Evolutionary conservation across 371 early-diverging fungal genomes (phyloP), one percentile per base, ranked within the genome.

Genomic region (Mucor racemosus): DNA sequence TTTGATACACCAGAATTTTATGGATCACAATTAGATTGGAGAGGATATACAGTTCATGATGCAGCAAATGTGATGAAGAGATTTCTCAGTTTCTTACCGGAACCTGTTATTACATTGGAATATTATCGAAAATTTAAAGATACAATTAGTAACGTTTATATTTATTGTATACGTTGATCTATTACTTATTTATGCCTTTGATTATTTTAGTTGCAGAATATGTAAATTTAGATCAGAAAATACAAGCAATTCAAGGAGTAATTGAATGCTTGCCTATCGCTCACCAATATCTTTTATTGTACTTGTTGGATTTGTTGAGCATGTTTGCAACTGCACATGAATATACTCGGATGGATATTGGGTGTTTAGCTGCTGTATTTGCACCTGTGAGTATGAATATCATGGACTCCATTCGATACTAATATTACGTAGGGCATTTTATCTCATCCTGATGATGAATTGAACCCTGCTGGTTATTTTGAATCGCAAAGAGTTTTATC

Each of bases 11-110:
- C 84, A 17, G 84, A 84, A 15, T 74, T 76, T 4, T 87, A 84
- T 65, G 87, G 88, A 17, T 71, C 77, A 8, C 76, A 78, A 40
- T 63, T 86, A n/a, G 82, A 83, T 58, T 87, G 87, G 86, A 66
- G 75, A 48, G 83, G 78, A 14, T 88, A 78, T 72, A 84, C 86
- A 10, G 85, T 86, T 7, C 86, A 86, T 60, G 89, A 89, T 75
- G 89, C 88, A 39, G 88, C 88, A 11, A 86, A 85, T 67, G 80
- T 88, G 21, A 76, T 89, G 67, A 81, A 85, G 13, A 79, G 89
- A 42, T 89, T 86, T 64, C 73, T 89, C 19, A 88, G 86, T 62
- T 77, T 81, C 65, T 74, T 89, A 21, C 88, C 87, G 19, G 85
- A 86, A 41, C 85, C 88, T 19, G 88, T 89, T 48, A 84, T 89